phyloP scores from a whole-genome alignment of 176 grass and related monocot genomes.

The Zizania latifolia region DNA sequence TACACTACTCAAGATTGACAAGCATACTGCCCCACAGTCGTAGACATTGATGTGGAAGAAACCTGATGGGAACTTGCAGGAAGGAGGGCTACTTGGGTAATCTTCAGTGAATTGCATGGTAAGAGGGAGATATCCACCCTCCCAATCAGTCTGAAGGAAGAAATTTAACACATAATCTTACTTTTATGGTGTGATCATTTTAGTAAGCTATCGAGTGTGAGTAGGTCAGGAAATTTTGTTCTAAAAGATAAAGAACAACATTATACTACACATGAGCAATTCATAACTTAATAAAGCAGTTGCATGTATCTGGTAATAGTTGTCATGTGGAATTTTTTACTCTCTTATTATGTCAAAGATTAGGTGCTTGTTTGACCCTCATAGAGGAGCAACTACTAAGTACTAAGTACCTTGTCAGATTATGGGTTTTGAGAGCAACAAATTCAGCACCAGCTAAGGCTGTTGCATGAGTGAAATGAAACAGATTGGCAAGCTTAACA shows the following conservation, averaged over 20 bases:
- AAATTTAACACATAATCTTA: background rate
- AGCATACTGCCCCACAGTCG: slow-evolving; percentile 56
- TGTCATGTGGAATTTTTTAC: no score
- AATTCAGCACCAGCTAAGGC: background rate
- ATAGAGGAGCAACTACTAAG: background rate
- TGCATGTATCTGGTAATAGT: background rate
- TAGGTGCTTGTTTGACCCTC: no score
- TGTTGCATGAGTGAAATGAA: background rate
- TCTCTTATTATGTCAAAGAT: background rate
- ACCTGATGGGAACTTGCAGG: slow-evolving; percentile 69
- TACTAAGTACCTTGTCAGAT: background rate
- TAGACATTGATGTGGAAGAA: slow-evolving; percentile 90
- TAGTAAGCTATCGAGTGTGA: background rate
- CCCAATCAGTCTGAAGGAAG: slow-evolving; percentile 78
- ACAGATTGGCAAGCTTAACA: background rate
- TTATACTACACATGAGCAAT: background rate
- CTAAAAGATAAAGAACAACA: background rate
- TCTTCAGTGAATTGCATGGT: slow-evolving; percentile 58
- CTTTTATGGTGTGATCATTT: background rate
- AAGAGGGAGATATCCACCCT: slow-evolving; percentile 77
- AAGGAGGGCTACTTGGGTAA: slow-evolving; percentile 59
- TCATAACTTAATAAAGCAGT: background rate
- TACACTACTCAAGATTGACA: slow-evolving; percentile 66
- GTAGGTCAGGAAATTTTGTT: background rate
- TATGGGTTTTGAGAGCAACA: background rate